Percentiles rank a stretch among this genome's conserved stretches.
Conservation (phyloP, 129 eudicot species). For the Lonicera japonica region DNA sequence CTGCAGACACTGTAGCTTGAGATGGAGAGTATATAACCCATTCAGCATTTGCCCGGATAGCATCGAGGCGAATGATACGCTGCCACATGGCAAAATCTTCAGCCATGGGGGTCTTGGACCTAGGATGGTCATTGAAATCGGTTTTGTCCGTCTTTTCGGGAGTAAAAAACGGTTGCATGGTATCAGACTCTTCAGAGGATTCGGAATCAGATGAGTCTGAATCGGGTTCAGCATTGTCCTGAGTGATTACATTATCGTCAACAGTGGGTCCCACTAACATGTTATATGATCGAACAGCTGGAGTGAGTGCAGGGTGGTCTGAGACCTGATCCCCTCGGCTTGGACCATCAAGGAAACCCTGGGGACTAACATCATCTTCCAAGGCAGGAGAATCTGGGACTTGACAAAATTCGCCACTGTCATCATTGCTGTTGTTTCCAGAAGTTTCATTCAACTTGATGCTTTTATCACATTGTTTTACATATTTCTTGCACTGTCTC, state of each 20-base stretch:
- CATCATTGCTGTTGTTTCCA: constrained; percentile 26
- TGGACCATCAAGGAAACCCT: constrained; percentile 12
- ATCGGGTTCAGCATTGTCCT: constrained; percentile 29
- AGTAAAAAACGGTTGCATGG: constrained; percentile 17
- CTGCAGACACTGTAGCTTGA: constrained; percentile 45
- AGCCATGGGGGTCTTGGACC: constrained; percentile 17
- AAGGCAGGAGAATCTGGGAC: constrained; percentile 32
- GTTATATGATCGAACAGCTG: background rate
- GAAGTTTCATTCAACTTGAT: constrained; percentile 25
- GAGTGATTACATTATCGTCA: constrained; percentile 26
- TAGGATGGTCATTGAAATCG: background rate
- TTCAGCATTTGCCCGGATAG: constrained; percentile 69
- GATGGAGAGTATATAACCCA: constrained; percentile 61
- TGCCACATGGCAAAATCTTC: constrained; percentile 77
- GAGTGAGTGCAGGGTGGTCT: constrained; percentile 3
- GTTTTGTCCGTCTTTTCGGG: background rate
- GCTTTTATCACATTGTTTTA: constrained; percentile 31
- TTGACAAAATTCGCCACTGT: constrained; percentile 32
- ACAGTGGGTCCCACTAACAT: constrained; percentile 7
- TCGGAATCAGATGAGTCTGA: constrained; percentile 43
- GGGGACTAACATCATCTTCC: constrained; percentile 31
- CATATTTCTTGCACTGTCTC: constrained; percentile 39
- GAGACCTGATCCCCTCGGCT: constrained; percentile 20
- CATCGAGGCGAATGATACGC: constrained; percentile 72
- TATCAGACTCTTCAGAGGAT: constrained; percentile 46